Percentiles rank a stretch among this genome's conserved stretches.
Conservation (phyloP, 441 rosid genomes). For the Biscutella laevigata region DNA sequence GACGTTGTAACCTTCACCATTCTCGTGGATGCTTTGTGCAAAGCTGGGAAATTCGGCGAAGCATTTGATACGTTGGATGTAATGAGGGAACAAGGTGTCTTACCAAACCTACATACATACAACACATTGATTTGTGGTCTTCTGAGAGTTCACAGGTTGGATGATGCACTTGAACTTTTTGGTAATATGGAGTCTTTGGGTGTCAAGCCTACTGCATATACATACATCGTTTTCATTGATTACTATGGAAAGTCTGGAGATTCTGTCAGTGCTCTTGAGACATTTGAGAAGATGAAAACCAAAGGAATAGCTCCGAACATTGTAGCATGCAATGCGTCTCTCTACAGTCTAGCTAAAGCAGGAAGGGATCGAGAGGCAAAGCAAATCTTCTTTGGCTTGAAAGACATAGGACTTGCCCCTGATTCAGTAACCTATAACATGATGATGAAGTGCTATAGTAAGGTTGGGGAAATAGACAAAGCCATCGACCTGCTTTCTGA, state of each 20-base stretch:
- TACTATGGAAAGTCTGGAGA: constrained; percentile 79
- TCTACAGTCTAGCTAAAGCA: constrained; percentile 64
- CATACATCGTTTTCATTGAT: constrained; percentile 77
- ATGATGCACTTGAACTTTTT: constrained; percentile 56
- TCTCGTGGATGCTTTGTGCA: constrained; percentile 70
- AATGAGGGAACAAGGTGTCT: constrained; percentile 55
- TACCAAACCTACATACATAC: constrained; percentile 79
- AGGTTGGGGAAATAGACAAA: constrained; percentile 67
- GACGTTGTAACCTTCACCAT: constrained; percentile 78
- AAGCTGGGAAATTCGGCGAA: constrained; percentile 47
- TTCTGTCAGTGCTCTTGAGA: constrained; percentile 55
- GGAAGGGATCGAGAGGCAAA: constrained; percentile 71
- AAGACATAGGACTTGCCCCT: constrained; percentile 51
- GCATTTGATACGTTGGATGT: constrained; percentile 56
- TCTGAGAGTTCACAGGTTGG: constrained; percentile 48
- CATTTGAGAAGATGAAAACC: constrained; percentile 67
- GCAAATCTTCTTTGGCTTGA: constrained; percentile 54
- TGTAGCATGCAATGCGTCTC: constrained; percentile 83
- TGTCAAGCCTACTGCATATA: constrained; percentile 59
- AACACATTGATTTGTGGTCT: constrained; percentile 74
- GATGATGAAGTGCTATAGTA: constrained; percentile 90
- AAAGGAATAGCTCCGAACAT: constrained; percentile 75
- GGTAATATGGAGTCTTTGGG: constrained; percentile 53
- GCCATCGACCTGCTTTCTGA: constrained; percentile 71
- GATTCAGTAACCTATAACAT: constrained; percentile 89